Base-by-base conservation (phyloP, 257 asterid genomes). In the Agastache rugosa region DNA sequence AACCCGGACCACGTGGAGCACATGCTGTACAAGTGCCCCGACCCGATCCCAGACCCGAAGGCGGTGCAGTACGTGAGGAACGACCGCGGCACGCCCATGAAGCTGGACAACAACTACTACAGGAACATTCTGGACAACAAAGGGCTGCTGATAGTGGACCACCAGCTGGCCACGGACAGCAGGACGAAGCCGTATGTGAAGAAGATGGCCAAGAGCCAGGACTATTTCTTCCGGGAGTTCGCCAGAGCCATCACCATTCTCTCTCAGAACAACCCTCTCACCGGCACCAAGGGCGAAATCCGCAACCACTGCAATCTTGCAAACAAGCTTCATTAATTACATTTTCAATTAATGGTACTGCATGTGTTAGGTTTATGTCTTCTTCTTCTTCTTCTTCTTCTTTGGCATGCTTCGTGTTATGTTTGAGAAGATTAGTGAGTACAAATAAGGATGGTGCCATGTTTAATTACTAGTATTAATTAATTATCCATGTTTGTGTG, bases 41-140 rank as follows among this genome's bases (percentile, higher is more conserved):
- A 91, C 55, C 44, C 98, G 8, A 88, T 91, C 55, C 98, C 98
- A 5, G 98, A 94, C 75, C 98, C 98, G 6, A 91, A 94, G 91
- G 98, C 98, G 1, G 97, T 94, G 63, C 97, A 91, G 78, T 92
- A 93, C 81, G 98, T 93, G 81, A 86, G 98, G 72, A 93, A 93
- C 59, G 98, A 93, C 74, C 85, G 97, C 10, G 97, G 98, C 69
- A 93, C 98, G 0, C 98, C 98, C 1, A 91, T 93, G 97, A 82
- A 77, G 31, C 93, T 93, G 45, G 98, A 93, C 86, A 93, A 93
- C 87, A 84, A 91, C 53, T 93, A 93, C 83, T 93, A 93, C 86
- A 80, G 89, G 19, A 93, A 93, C 91, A 90, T 93, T 47, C 55
- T 93, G 84, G 90, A 91, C 69, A 93, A 93, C 89, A 90, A 90